These are phyloP conservation scores for Melampsora larici-populina DNA, from an alignment of 1,284 basidiomycete species.

Conservation along the genomic window DNA sequence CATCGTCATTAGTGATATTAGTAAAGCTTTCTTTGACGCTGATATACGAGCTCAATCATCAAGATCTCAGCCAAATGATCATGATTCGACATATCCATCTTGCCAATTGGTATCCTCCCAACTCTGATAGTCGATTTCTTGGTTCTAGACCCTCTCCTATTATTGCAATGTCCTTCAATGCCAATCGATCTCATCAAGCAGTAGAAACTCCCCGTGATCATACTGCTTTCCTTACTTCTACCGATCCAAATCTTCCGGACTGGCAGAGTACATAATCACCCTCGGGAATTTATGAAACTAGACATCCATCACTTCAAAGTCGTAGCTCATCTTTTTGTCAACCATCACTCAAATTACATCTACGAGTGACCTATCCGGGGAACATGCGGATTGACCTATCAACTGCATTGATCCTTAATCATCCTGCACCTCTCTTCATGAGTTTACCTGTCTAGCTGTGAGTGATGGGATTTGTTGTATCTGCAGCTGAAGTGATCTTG, in stretches of 20 bases:
- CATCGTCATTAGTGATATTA: slow-evolving; percentile 86
- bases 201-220: background rate
- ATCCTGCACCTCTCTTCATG: slow-evolving; percentile 92
- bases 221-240: background rate
- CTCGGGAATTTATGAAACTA: background rate
- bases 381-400: slow-evolving; percentile 64
- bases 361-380: slow-evolving; percentile 55
- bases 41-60: no score
- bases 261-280: background rate
- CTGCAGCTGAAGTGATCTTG: slow-evolving; percentile 79
- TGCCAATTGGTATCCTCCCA: no score
- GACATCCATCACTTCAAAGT: background rate
- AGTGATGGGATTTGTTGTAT: slow-evolving; percentile 79
- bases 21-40: slow-evolving; percentile 59
- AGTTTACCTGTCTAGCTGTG: slow-evolving; percentile 86
- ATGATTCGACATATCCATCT: no score
- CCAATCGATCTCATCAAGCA: background rate
- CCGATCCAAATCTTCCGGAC: background rate
- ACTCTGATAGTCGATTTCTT: background rate
- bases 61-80: no score
- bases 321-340: no score
- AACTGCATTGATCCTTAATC: slow-evolving; percentile 93
- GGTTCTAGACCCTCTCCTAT: background rate
- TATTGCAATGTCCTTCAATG: background rate
- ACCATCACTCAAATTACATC: slow-evolving; percentile 57